phyloP scores from a whole-genome alignment of 192 early-diverging fungal species.

The Funneliformis geosporum region DNA sequence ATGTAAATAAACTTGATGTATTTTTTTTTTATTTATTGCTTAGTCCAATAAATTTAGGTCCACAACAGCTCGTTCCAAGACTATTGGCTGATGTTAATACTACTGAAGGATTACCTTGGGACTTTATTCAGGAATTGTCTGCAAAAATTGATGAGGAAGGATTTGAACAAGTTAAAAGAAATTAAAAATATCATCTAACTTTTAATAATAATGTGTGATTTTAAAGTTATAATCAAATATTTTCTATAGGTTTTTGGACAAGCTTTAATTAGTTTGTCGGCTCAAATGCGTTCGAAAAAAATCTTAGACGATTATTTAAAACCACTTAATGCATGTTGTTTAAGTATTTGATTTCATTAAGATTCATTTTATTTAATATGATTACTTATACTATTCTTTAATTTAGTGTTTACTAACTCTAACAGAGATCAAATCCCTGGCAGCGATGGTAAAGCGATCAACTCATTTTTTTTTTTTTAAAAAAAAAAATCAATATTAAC shows the following conservation, averaged over 20 bases:
- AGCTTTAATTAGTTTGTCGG: conserved; percentile 52
- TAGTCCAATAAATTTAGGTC: conserved; percentile 37
- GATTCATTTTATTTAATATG: conserved; percentile 6
- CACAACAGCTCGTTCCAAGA: conserved; percentile 47
- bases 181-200: too few species aligned
- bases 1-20: neutral
- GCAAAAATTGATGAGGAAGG: conserved; percentile 65
- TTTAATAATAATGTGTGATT: neutral
- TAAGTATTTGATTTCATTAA: neutral
- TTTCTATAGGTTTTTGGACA: conserved; percentile 55
- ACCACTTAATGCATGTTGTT: conserved; percentile 47
- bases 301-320: conserved; percentile 52
- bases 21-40: neutral
- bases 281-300: conserved; percentile 44
- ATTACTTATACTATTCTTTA: conserved; percentile 15
- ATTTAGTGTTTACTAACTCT: conserved; percentile 52
- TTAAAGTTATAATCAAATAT: neutral
- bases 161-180: conserved; percentile 58
- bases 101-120: conserved; percentile 59
- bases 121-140: conserved; percentile 65
- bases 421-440: conserved; percentile 56
- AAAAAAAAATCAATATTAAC: neutral
- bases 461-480: neutral
- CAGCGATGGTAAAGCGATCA: conserved; percentile 43
- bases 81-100: conserved; percentile 60